Conservation (phyloP, 176 grass and related monocot genomes). For the Lolium multiflorum region DNA sequence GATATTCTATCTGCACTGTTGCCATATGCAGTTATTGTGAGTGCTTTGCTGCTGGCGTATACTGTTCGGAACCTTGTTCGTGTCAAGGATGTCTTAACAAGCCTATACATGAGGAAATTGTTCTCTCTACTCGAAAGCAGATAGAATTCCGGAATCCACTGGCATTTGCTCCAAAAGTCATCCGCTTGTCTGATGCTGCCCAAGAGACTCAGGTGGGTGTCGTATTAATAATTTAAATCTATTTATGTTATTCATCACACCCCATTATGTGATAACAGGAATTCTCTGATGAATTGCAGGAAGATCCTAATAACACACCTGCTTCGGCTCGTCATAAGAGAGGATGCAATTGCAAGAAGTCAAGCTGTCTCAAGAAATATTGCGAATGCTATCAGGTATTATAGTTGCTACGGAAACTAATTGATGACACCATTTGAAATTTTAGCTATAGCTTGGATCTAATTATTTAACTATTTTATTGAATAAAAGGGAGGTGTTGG, state of each 20-base stretch:
- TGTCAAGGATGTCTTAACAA: conserved; percentile 98
- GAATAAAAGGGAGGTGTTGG: conserved; percentile 88
- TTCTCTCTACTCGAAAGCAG: conserved; percentile 92
- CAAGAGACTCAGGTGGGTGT: conserved; percentile 69
- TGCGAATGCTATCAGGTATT: conserved; percentile 98
- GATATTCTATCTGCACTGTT: conserved; percentile 23
- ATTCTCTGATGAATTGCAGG: conserved; percentile 55
- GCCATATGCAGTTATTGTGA: conserved; percentile 83
- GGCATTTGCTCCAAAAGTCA: conserved; percentile 99
- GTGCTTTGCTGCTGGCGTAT: conserved; percentile 99
- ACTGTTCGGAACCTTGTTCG: conserved; percentile 94
- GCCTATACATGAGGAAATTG: conserved; percentile 95
- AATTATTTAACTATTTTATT: conserved; percentile 40
- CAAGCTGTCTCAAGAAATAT: conserved; percentile 98
- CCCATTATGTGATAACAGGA: conserved; percentile 17
- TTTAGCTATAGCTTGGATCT: conserved; percentile 21
- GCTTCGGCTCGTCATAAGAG: conserved; percentile 98
- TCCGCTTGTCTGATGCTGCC: conserved; percentile 69
- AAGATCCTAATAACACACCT: conserved; percentile 90
- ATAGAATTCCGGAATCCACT: conserved; percentile 97
- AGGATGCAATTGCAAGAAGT: conserved; percentile 99
- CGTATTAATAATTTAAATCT: conserved; percentile 2
- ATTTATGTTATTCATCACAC: background rate
- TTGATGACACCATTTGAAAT: conserved; percentile 37
- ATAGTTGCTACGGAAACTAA: conserved; percentile 27